Evolutionary conservation across 164 flowering plant species (phyloP).

Genomic region (Stephania japonica): DNA sequence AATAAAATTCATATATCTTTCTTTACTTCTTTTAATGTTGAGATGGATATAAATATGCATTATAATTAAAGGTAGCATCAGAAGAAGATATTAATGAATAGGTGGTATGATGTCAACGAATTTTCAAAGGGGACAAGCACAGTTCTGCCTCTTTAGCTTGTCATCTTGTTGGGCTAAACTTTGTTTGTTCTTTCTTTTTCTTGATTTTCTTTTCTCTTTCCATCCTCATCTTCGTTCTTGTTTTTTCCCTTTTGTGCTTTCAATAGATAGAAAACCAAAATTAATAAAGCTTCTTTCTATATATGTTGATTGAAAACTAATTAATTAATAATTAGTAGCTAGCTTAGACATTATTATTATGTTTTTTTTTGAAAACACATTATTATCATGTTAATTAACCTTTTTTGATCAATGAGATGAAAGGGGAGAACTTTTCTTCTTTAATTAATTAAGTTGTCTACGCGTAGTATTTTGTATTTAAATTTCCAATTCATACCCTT

Average conservation of each 20-base stretch:
- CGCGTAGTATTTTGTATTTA: no score
- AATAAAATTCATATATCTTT: not conserved
- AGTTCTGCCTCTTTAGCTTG: slow-evolving; percentile 1
- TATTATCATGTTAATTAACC: not conserved
- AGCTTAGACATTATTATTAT: no score
- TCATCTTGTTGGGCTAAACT: slow-evolving; percentile 1
- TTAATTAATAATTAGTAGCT: no score
- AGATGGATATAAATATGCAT: not conserved
- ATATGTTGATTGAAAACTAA: not conserved
- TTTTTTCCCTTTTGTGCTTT: not conserved
- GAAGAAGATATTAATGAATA: slow-evolving; percentile 2
- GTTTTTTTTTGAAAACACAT: not conserved
- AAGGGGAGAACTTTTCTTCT: no score
- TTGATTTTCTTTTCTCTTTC: not conserved
- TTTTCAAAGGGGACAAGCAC: slow-evolving; percentile 2
- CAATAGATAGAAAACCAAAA: not conserved
- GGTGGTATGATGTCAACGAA: slow-evolving; percentile 1
- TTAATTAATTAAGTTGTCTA: no score
- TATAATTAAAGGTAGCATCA: not conserved
- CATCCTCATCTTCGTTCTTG: not conserved
- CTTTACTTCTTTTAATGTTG: not conserved
- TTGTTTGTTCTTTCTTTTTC: not conserved
- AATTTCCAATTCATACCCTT: no score
- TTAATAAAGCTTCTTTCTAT: not conserved
- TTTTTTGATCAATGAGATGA: not conserved